Evolutionary conservation across 257 asterid genomes (phyloP).

Genomic region (Penstemon newberryi): DNA sequence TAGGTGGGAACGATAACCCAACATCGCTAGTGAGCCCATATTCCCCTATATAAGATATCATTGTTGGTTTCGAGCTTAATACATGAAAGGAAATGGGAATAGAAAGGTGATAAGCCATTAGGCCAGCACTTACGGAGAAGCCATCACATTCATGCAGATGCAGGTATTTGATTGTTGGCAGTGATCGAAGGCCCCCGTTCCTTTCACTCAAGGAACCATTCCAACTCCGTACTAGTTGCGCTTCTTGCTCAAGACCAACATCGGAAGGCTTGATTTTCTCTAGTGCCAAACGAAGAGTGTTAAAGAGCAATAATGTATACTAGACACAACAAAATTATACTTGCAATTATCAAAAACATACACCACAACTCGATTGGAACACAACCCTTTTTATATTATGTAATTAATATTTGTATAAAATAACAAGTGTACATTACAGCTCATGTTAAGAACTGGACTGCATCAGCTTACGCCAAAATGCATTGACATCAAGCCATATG

Average conservation of each 20-base stretch:
- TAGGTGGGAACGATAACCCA: too few species aligned
- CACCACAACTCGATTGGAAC: constrained; percentile 14
- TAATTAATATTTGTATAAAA: too few species aligned
- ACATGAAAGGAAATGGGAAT: not conserved
- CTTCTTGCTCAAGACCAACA: constrained; percentile 97
- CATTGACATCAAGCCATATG: constrained; percentile 8
- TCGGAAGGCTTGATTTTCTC: constrained; percentile 98
- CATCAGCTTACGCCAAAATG: not conserved
- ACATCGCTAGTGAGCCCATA: too few species aligned
- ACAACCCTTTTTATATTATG: not conserved
- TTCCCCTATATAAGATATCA: not conserved
- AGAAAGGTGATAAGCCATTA: constrained; percentile 10
- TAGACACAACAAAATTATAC: constrained; percentile 3
- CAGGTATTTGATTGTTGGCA: constrained; percentile 76
- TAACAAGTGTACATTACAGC: not conserved
- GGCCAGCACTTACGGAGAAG: constrained; percentile 71
- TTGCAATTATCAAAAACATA: not conserved
- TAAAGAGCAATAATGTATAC: constrained; percentile 17
- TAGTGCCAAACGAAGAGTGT: constrained; percentile 41
- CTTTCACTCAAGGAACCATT: constrained; percentile 49
- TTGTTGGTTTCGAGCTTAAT: constrained; percentile 9
- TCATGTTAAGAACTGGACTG: not conserved
- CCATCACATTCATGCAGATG: constrained; percentile 86
- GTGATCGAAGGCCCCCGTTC: constrained; percentile 51
- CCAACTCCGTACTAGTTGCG: constrained; percentile 81